phyloP scores from a whole-genome alignment of 2,329 filamentous ascomycete species.

The Sporothrix protearum region DNA sequence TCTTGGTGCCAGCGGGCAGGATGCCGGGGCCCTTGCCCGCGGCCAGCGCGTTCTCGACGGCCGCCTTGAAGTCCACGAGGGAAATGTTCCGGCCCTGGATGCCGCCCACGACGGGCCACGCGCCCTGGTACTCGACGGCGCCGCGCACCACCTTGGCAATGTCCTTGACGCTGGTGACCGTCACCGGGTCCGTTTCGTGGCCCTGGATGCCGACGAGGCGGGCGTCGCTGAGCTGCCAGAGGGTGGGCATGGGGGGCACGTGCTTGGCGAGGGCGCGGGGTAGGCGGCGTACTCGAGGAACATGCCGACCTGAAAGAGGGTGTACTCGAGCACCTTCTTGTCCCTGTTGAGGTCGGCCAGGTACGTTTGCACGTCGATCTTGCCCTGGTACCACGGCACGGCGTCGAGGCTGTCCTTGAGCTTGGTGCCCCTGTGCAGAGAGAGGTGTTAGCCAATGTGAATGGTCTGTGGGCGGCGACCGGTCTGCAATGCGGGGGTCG shows the following conservation, averaged over 20 bases:
- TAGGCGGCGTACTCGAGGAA: conserved; percentile 51
- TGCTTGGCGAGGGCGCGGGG: conserved; percentile 45
- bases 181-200: neutral
- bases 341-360: conserved; percentile 49
- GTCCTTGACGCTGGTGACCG: neutral
- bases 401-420: conserved; percentile 30
- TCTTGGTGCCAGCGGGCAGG: neutral
- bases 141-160: neutral
- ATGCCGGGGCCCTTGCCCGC: conserved; percentile 1
- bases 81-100: conserved; percentile 41
- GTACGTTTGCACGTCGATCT: conserved; percentile 49
- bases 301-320: conserved; percentile 15
- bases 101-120: conserved; percentile 44
- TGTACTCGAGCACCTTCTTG: conserved; percentile 50
- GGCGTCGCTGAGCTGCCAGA: neutral
- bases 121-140: conserved; percentile 45
- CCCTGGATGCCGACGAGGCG: neutral
- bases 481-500: too few relatives aligned
- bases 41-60: conserved; percentile 33
- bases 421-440: conserved; percentile 11
- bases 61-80: conserved; percentile 37
- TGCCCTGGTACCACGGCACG: conserved; percentile 50
- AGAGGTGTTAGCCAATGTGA: neutral
- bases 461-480: too few relatives aligned
- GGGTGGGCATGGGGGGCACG: conserved; percentile 34